A percentile compares a stretch with the other conserved stretches of the same genome.
These are phyloP conservation scores for Mortierella alpina DNA, from an alignment of 192 early-diverging fungal species.

Conservation along the genomic window DNA sequence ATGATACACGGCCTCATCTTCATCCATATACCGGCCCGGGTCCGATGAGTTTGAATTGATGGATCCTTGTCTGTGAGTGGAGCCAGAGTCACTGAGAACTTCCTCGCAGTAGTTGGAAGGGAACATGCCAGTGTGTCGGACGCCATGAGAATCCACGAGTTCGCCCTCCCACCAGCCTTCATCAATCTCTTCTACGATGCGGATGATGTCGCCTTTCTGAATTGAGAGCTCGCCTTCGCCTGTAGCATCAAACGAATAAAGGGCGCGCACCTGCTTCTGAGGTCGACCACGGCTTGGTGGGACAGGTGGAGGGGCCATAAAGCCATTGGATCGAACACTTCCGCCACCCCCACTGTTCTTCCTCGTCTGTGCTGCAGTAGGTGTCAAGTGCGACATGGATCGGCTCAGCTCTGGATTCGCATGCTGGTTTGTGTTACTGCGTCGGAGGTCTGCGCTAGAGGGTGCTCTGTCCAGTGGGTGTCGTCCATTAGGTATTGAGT, in stretches of 20 bases:
- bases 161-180: slow-evolving; percentile 97
- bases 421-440: slow-evolving; percentile 20
- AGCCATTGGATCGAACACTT: slow-evolving; percentile 22
- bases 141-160: slow-evolving; percentile 72
- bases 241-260: slow-evolving; percentile 87
- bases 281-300: slow-evolving; percentile 42
- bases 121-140: slow-evolving; percentile 83
- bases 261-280: slow-evolving; percentile 73
- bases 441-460: slow-evolving; percentile 36
- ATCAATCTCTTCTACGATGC: slow-evolving; percentile 86
- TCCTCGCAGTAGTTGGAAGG: slow-evolving; percentile 92
- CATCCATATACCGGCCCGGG: slow-evolving; percentile 43
- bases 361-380: slow-evolving; percentile 43
- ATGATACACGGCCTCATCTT: slow-evolving; percentile 52
- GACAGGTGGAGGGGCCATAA: slow-evolving; percentile 56
- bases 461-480: slow-evolving; percentile 58
- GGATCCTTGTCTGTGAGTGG: slow-evolving; percentile 35
- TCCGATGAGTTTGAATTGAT: slow-evolving; percentile 42
- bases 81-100: slow-evolving; percentile 46
- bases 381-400: slow-evolving; percentile 59
- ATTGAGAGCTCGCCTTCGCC: slow-evolving; percentile 85
- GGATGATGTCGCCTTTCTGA: slow-evolving; percentile 87
- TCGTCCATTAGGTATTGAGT: slow-evolving; percentile 53
- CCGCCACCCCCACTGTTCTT: slow-evolving; percentile 39
- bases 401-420: slow-evolving; percentile 43